Conservation (phyloP, 306 rosid species). For the Prinsepia uniflora region DNA sequence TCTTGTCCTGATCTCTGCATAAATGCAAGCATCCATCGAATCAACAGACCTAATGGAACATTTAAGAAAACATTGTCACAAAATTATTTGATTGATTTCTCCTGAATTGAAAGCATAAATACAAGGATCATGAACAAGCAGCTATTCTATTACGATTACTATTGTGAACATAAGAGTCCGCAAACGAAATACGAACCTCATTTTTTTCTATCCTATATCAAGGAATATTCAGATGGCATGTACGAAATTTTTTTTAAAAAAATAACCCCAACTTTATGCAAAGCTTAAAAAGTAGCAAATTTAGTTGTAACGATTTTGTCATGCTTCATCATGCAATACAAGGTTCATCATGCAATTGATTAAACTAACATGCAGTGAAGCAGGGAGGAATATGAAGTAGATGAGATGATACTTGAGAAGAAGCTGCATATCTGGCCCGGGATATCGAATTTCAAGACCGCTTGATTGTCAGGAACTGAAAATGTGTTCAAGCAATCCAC, state of each 20-base stretch:
- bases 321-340: too few relatives aligned
- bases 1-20: slow-evolving; percentile 91
- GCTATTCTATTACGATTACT: neutral
- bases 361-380: neutral
- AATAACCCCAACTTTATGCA: too few relatives aligned
- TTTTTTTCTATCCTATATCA: neutral
- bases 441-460: slow-evolving; percentile 68
- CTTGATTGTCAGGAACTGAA: slow-evolving; percentile 62
- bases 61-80: neutral
- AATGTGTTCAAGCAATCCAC: slow-evolving; percentile 85
- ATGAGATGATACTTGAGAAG: slow-evolving; percentile 66
- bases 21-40: slow-evolving; percentile 65
- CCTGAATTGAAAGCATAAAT: neutral
- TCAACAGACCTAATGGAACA: slow-evolving; percentile 65
- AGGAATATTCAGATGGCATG: neutral
- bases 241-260: too few relatives aligned
- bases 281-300: too few relatives aligned
- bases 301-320: too few relatives aligned
- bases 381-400: neutral
- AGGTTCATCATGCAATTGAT: neutral
- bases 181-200: neutral
- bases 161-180: neutral
- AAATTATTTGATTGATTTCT: neutral
- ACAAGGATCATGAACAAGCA: neutral
- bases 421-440: slow-evolving; percentile 94